These are phyloP conservation scores for Plenodomus biglobosus DNA, from an alignment of 2,329 filamentous ascomycete species.

Conservation along the genomic window DNA sequence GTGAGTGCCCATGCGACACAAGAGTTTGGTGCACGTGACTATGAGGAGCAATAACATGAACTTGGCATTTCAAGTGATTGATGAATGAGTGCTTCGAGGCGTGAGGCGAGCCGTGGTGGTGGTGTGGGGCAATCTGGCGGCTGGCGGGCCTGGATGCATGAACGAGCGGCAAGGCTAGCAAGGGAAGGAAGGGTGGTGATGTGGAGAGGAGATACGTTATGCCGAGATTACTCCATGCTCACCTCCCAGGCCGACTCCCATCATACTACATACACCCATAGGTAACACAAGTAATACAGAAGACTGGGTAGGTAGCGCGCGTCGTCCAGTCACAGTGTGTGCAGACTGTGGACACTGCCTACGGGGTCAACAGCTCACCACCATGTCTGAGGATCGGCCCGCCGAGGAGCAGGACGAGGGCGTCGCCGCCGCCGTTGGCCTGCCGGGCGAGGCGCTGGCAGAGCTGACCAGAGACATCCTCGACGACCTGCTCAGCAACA, in stretches of 20 bases:
- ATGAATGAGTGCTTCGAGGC: background rate
- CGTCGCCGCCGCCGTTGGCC: conserved; percentile 26
- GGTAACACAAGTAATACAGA: too few species aligned
- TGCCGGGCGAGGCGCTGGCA: conserved; percentile 33
- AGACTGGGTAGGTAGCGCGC: too few species aligned
- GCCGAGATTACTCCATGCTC: conserved; percentile 19
- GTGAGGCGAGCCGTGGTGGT: too few species aligned
- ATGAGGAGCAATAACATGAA: background rate
- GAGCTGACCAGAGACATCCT: conserved; percentile 56
- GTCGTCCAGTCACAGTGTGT: too few species aligned
- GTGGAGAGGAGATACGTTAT: conserved; percentile 20
- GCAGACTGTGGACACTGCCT: too few species aligned
- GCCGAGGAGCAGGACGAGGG: conserved; percentile 32
- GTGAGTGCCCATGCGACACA: background rate
- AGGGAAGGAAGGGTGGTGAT: too few species aligned
- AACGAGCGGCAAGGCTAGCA: conserved; percentile 2
- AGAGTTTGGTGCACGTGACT: background rate
- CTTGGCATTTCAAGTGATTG: too few species aligned
- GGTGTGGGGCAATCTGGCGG: too few species aligned
- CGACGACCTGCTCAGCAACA: conserved; percentile 74
- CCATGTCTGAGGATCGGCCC: conserved; percentile 43
- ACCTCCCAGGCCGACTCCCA: too few species aligned
- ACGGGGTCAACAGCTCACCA: conserved; percentile 23
- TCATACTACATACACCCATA: too few species aligned
- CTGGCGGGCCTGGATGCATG: background rate